Base-by-base conservation (phyloP, 257 asterid genomes). In the Jacaranda mimosifolia region DNA sequence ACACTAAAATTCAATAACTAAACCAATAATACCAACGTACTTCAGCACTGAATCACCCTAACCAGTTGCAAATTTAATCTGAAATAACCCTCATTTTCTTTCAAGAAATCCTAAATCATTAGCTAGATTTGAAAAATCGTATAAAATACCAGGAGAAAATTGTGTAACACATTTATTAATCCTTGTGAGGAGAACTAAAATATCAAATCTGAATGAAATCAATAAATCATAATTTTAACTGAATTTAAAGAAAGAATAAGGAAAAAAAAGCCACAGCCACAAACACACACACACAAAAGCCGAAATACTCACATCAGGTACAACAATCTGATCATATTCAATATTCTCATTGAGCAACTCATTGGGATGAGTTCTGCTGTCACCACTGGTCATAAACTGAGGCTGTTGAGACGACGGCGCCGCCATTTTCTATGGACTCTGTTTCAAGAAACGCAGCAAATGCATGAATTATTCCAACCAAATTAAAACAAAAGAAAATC, bases 271-370 rank as follows among this genome's bases (percentile, higher is more conserved):
- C 15, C 68, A 38, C 56, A 36, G n/a, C n/a, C n/a, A n/a, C n/a
- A n/a, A n/a, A n/a, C 18, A 52, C 21, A 45, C 2, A 18, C 32
- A 26, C 32, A 26, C 32, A 26, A 26, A 26, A 26, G 1, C 32
- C 32, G 46, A 49, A 32, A 68, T 13, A 70, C 97, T 86, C 80
- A 93, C 99, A 58, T 93, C 96, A 17, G 99, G 85, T 4, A 95
- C 97, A 42, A 90, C 93, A 85, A 95, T 93, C 83, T 93, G 98
- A 72, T 91, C 89, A 70, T 89, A 89, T 68, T 95, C 99, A 68
- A 90, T 93, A 62, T 90, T 75, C 6, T 95, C 99, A 48, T 87
- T 88, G 57, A 92, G 87, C 5, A 93, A 80, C 45, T 91, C 92
- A 77, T 84, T 85, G 46, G 97, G 88, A 70, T 74, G 84, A 17